Evolutionary conservation across 2,329 filamentous ascomycete genomes (phyloP), one percentile per base, ranked within the genome.

Genomic region (Hymenoscyphus fraxineus): DNA sequence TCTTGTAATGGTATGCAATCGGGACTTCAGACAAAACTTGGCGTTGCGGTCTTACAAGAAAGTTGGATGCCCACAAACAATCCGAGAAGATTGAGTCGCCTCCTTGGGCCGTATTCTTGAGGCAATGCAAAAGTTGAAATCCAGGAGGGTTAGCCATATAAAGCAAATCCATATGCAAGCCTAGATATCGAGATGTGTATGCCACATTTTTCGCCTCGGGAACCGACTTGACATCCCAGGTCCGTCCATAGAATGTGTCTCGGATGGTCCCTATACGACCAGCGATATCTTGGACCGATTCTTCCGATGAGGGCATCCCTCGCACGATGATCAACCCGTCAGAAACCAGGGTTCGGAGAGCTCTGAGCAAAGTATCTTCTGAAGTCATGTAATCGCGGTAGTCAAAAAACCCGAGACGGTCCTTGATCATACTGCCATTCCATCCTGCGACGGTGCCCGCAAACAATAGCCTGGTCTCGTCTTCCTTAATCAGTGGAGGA

Each of bases 111-210:
- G 87, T 89, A 72, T 96, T 96, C 67, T 90, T 85, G 54, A 98
- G 82, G 73, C 93, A 97, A 78, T 98, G 95, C 3, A 98, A 85
- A 31, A 98, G 80, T 77, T 99, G 94, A 60, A 95, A 85, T 39
- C 88, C 87, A 0, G 94, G 94, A 2, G 91, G 87, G 60, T 91
- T 85, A 15, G 84, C 79, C 77, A 95, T 89, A 78, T 98, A 98
- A 63, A 97, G 82, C 51, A 98, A 83, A 75, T 98, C 95, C 85
- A 97, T 95, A 78, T 99, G 95, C 58, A 97, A 87, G 16, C 91
- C 91, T 1, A 98, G 86, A 73, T 88, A 88, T 59, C 88, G 83
- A 73, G 85, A 88, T 0, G 94, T 97, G 78, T 98, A 93, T 10
- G 95, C 94, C 3, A 97, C 91, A 75, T 98, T 98, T 74, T 94